Base-by-base conservation (phyloP, 352 stramenopile species). In the Phytophthora colocasiae region DNA sequence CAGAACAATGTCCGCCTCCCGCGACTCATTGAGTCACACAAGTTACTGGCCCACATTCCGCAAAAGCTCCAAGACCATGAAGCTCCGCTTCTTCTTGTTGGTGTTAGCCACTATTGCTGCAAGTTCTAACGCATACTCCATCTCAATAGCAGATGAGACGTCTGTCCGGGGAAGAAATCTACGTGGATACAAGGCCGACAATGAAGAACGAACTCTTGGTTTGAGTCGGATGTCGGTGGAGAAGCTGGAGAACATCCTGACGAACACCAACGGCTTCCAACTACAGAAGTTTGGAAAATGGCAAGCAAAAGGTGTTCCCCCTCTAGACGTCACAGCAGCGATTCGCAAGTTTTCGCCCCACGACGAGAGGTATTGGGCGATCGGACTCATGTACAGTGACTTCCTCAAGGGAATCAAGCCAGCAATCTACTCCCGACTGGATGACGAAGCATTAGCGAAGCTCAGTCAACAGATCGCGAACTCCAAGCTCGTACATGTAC, bases 241-340 rank as follows among this genome's bases (percentile, higher is more conserved):
- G 26, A 50, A 50, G 44, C 26, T 50, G 12, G 44, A 50, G 22
- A 12, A 50, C 32, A 50, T 50, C 9, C 24, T 50, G 24, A 36
- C 44, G 15, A 50, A 50, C 26, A 34, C 44, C 10, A 3, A 38
- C 2, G 14, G 9, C 14, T 10, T n/a, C 4, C 44, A 36, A 36
- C 5, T n/a, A 1, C 11, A 10, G 4, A 51, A 51, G 14, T 51
- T 51, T 51, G 44, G 3, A 6, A 8, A 14, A 3, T 51, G 44
- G 44, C 10, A 51, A 29, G 0, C 0, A 38, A 10, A 4, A 36
- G 4, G 12, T 19, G 19, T 36, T 3, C 43, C 2, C 0, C 7
- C 22, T 12, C 10, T 3, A 8, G 11, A 15, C 0, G 26, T 51
- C 10, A 5, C 12, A 6, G 3, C 38, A n/a, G 6, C 17, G 11